phyloP scores from a whole-genome alignment of 169 alveolate species.

The Plasmodium malariae region DNA sequence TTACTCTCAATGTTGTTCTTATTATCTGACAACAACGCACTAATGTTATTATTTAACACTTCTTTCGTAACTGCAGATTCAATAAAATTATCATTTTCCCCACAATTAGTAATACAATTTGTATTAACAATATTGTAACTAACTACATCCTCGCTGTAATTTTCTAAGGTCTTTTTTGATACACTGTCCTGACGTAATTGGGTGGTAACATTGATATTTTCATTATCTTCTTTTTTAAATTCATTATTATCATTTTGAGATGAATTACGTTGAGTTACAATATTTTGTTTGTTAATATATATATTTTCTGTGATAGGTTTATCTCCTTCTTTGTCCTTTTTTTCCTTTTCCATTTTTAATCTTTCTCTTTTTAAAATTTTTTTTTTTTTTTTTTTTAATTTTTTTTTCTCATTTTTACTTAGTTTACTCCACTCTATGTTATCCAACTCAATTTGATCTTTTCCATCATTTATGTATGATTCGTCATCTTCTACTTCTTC shows the following conservation, averaged over 20 bases:
- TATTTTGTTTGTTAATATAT: not conserved
- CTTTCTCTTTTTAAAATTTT: slow-evolving; percentile 36
- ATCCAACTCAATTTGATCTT: slow-evolving; percentile 29
- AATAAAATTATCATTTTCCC: not conserved
- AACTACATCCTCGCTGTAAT: not conserved
- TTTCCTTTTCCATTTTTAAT: slow-evolving; percentile 25
- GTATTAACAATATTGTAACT: not conserved
- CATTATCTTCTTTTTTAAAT: slow-evolving; percentile 56
- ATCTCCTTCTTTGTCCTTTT: not conserved
- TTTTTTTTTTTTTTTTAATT: slow-evolving; percentile 49
- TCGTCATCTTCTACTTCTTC: slow-evolving; percentile 43
- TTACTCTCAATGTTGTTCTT: not conserved
- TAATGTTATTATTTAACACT: too few species aligned
- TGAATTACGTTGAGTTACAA: not conserved
- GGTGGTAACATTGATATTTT: not conserved
- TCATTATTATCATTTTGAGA: slow-evolving; percentile 8
- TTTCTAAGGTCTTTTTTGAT: not conserved
- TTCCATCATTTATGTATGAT: slow-evolving; percentile 21
- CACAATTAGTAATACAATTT: not conserved
- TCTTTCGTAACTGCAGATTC: not conserved
- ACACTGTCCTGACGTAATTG: not conserved
- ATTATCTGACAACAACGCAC: too few species aligned
- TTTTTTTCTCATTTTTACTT: slow-evolving; percentile 46
- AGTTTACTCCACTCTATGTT: slow-evolving; percentile 30
- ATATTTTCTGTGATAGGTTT: not conserved